Conservation (phyloP, 306 rosid species). For the Amphicarpaea edgeworthii region DNA sequence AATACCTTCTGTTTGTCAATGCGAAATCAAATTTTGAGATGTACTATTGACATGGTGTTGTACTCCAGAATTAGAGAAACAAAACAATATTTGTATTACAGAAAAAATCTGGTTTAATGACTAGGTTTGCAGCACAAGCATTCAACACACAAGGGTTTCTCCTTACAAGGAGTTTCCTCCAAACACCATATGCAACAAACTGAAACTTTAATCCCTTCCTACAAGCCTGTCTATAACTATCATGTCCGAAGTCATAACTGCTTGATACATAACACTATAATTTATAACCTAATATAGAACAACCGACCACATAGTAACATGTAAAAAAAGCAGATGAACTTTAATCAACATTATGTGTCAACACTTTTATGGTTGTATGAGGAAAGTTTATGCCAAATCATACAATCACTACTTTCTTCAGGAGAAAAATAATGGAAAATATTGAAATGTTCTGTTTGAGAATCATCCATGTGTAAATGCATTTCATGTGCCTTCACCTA, state of each 20-base stretch:
- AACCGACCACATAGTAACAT: conserved; percentile 7
- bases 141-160: background rate
- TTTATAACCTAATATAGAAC: background rate
- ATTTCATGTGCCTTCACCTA: background rate
- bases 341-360: conserved; percentile 9
- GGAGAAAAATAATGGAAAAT: conserved; percentile 18
- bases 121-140: background rate
- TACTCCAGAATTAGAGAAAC: background rate
- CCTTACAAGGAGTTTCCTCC: background rate
- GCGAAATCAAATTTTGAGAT: conserved; percentile 23
- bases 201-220: background rate
- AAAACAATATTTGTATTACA: background rate
- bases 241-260: background rate
- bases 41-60: conserved; percentile 7
- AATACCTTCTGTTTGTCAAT: conserved; percentile 17
- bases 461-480: background rate
- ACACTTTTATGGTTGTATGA: background rate
- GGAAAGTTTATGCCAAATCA: conserved; percentile 8
- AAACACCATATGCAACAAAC: background rate
- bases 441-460: conserved; percentile 23
- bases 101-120: background rate
- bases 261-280: background rate
- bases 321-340: conserved; percentile 21
- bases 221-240: background rate
- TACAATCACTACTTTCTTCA: background rate